A percentile compares a stretch with the other conserved stretches of the same genome.
Conservation (phyloP, 768 basidiomycete species). For the Lentinula aciculospora region DNA sequence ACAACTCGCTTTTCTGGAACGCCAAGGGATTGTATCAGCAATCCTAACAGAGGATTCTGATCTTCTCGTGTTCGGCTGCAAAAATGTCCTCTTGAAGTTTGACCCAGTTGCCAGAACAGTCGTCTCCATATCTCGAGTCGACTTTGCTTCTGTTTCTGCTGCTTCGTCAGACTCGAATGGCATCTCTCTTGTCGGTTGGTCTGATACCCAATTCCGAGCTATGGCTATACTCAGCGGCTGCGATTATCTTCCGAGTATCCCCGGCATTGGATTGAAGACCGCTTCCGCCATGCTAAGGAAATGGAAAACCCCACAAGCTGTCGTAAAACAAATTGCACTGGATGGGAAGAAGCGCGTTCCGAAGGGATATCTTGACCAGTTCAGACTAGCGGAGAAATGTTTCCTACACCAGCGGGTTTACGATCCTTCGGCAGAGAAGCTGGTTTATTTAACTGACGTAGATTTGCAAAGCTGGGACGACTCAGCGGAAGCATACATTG, state of each 20-base stretch:
- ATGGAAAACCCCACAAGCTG: slow-evolving; percentile 82
- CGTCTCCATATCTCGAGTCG: slow-evolving; percentile 55
- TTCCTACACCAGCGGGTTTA: slow-evolving; percentile 93
- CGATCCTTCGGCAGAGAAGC: slow-evolving; percentile 56
- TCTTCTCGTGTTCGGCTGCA: slow-evolving; percentile 94
- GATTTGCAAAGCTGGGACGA: slow-evolving; percentile 48
- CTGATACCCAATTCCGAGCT: slow-evolving; percentile 81
- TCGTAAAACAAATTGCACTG: slow-evolving; percentile 63
- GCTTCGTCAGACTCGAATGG: slow-evolving; percentile 42
- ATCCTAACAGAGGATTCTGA: slow-evolving; percentile 98
- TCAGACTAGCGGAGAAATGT: slow-evolving; percentile 81
- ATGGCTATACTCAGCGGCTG: slow-evolving; percentile 95
- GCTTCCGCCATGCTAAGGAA: slow-evolving; percentile 79
- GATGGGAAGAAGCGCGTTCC: slow-evolving; percentile 88
- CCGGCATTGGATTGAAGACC: slow-evolving; percentile 91
- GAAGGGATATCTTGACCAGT: slow-evolving; percentile 64
- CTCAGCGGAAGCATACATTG: slow-evolving; percentile 67
- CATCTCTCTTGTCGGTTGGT: slow-evolving; percentile 84
- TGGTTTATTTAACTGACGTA: slow-evolving; percentile 70
- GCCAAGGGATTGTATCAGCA: slow-evolving; percentile 74
- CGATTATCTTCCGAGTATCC: slow-evolving; percentile 88
- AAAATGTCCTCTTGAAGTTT: slow-evolving; percentile 88
- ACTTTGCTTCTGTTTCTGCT: slow-evolving; percentile 57
- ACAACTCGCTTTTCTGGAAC: slow-evolving; percentile 90
- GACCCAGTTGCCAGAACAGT: slow-evolving; percentile 65